Percentiles rank a stretch among this genome's conserved stretches.
Conservation (phyloP, 1,139 yeast species). For the Blastobotrys buckinghamii region DNA sequence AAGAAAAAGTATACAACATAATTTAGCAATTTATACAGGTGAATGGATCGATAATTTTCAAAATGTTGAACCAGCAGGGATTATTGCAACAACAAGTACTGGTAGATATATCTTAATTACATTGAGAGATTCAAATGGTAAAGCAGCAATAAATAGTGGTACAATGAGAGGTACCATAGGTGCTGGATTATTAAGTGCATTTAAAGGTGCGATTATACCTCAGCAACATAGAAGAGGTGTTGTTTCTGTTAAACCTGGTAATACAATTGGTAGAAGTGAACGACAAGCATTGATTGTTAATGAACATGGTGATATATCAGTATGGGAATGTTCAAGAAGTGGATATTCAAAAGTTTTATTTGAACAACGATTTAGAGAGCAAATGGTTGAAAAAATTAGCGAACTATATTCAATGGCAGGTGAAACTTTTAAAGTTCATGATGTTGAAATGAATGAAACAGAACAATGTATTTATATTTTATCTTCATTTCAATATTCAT, state of each 20-base stretch:
- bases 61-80: slow-evolving; percentile 70
- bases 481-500: slow-evolving; percentile 35
- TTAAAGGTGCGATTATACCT: slow-evolving; percentile 28
- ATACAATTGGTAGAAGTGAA: slow-evolving; percentile 49
- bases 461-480: slow-evolving; percentile 47
- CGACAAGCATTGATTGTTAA: slow-evolving; percentile 40
- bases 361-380: slow-evolving; percentile 34
- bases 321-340: slow-evolving; percentile 44
- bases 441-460: slow-evolving; percentile 35
- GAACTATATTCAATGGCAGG: slow-evolving; percentile 41
- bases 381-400: slow-evolving; percentile 37
- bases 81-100: slow-evolving; percentile 63
- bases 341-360: slow-evolving; percentile 38
- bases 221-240: slow-evolving; percentile 42
- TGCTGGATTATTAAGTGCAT: slow-evolving; percentile 28
- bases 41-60: slow-evolving; percentile 48
- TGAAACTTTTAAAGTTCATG: slow-evolving; percentile 44
- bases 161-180: slow-evolving; percentile 28
- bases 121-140: slow-evolving; percentile 64
- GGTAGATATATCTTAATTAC: slow-evolving; percentile 61
- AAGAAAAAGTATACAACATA: slow-evolving; percentile 36
- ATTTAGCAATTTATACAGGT: slow-evolving; percentile 35
- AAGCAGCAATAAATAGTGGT: slow-evolving; percentile 35
- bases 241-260: slow-evolving; percentile 55
- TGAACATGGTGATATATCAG: slow-evolving; percentile 39